Evolutionary conservation across 2,329 filamentous ascomycete species (phyloP).

Genomic region (Diplodia intermedia): DNA sequence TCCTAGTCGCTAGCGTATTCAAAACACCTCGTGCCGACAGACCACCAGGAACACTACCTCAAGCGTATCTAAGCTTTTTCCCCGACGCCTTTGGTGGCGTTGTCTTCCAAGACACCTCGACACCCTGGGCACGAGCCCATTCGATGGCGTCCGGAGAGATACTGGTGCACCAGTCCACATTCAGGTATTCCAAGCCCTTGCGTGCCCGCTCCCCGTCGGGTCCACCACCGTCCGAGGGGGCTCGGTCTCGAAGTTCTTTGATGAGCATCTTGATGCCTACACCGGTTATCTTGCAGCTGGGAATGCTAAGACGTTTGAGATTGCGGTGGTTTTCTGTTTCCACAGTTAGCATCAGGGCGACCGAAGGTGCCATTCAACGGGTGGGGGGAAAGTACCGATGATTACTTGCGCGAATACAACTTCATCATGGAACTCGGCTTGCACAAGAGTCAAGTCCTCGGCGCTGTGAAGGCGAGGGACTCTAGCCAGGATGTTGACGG

Average conservation of each 20-base stretch:
- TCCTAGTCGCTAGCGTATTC: too few species aligned
- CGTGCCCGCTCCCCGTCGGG: background rate
- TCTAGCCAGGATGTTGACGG: background rate
- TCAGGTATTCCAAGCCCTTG: conserved; percentile 16
- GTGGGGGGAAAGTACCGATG: background rate
- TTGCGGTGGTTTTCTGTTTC: conserved; percentile 7
- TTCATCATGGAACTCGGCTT: conserved; percentile 7
- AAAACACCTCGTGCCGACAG: background rate
- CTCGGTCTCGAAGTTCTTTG: background rate
- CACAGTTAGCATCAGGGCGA: background rate
- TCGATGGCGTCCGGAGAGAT: conserved; percentile 24
- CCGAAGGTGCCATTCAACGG: background rate
- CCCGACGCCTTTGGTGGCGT: background rate
- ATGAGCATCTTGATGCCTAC: conserved; percentile 26
- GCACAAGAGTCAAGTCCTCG: conserved; percentile 23
- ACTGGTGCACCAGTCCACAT: conserved; percentile 19
- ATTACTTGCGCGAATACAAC: conserved; percentile 6
- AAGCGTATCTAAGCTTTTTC: conserved; percentile 15
- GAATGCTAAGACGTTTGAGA: conserved; percentile 21
- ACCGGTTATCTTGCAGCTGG: conserved; percentile 25
- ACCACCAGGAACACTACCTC: background rate
- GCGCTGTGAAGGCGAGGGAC: conserved; percentile 10
- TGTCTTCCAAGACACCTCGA: conserved; percentile 21
- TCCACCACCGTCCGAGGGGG: background rate
- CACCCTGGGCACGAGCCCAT: conserved; percentile 21